These are phyloP conservation scores for Daedaleopsis sinensis DNA, from an alignment of 768 basidiomycete genomes.

Conservation along the genomic window DNA sequence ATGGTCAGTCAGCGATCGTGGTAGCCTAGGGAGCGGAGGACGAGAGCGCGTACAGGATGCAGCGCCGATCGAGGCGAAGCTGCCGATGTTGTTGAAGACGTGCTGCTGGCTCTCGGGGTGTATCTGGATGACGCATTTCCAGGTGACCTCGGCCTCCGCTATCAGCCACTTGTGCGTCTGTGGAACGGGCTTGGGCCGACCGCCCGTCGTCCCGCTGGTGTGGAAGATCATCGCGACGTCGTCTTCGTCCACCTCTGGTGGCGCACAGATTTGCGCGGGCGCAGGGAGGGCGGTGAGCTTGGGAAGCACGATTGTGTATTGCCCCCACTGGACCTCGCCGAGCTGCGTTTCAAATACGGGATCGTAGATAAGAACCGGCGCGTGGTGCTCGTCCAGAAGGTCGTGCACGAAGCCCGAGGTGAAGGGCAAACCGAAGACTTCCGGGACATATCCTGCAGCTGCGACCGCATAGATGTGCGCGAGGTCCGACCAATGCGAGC, in stretches of 20 bases:
- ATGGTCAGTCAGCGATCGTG: neutral
- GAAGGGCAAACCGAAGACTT: constrained; percentile 27
- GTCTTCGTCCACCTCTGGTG: constrained; percentile 9
- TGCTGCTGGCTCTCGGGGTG: constrained; percentile 8
- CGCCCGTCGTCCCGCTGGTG: constrained; percentile 33
- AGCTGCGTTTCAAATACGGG: constrained; percentile 1
- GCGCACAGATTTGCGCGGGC: neutral
- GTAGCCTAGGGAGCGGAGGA: neutral
- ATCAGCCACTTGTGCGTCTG: constrained; percentile 24
- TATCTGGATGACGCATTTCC: constrained; percentile 16
- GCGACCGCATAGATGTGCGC: constrained; percentile 27
- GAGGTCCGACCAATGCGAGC: constrained; percentile 27
- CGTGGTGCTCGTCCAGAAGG: constrained; percentile 14
- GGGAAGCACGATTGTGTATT: neutral
- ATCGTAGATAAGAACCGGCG: constrained; percentile 12
- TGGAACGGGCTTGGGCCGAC: constrained; percentile 31
- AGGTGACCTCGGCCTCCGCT: constrained; percentile 13
- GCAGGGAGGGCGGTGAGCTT: neutral
- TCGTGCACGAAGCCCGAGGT: constrained; percentile 17
- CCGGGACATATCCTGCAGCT: constrained; percentile 29
- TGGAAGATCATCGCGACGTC: constrained; percentile 33
- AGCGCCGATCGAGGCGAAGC: constrained; percentile 21
- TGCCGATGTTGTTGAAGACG: constrained; percentile 25
- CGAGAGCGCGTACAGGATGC: constrained; percentile 6
- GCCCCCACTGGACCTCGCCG: neutral